Percentiles rank a stretch among this genome's conserved stretches.
Conservation (phyloP, 139 green algal genomes). For the Desmodesmus armatus region DNA sequence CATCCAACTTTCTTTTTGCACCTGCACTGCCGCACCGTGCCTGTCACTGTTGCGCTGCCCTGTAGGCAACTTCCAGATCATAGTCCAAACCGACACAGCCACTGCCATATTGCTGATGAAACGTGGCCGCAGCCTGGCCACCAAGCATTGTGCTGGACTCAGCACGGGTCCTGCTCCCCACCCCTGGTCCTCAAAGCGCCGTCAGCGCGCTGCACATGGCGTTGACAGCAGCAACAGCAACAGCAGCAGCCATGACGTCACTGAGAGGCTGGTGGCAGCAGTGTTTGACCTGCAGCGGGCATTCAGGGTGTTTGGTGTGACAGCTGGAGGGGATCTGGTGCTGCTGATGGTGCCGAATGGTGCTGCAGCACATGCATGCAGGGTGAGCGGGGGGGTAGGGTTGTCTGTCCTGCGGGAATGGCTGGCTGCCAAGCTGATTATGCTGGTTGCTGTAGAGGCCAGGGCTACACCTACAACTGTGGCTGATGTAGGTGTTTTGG, state of each 20-base stretch:
- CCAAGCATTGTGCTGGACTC: not conserved
- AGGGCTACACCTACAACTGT: too few relatives aligned
- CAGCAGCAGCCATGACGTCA: not conserved
- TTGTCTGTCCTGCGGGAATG: not conserved
- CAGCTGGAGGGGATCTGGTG: conserved; percentile 19
- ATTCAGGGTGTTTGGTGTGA: conserved; percentile 24
- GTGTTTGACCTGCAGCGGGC: not conserved
- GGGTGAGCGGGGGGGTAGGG: not conserved
- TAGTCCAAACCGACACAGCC: not conserved
- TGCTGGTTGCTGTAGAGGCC: too few relatives aligned
- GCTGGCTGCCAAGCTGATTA: too few relatives aligned
- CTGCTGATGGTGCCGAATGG: conserved; percentile 10
- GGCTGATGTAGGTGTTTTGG: too few relatives aligned
- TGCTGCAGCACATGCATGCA: not conserved
- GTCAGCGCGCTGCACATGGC: not conserved
- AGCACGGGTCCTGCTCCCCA: not conserved
- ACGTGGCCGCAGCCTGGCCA: not conserved
- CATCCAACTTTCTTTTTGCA: too few relatives aligned
- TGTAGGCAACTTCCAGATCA: conserved; percentile 24
- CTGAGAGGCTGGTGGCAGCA: conserved; percentile 20
- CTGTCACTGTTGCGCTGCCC: too few relatives aligned
- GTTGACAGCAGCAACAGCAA: not conserved
- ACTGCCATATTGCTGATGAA: conserved; percentile 14
- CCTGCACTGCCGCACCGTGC: too few relatives aligned
- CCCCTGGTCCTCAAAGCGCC: not conserved